phyloP scores from a whole-genome alignment of 2,329 filamentous ascomycete species.

The Leptographium galeiforme region DNA sequence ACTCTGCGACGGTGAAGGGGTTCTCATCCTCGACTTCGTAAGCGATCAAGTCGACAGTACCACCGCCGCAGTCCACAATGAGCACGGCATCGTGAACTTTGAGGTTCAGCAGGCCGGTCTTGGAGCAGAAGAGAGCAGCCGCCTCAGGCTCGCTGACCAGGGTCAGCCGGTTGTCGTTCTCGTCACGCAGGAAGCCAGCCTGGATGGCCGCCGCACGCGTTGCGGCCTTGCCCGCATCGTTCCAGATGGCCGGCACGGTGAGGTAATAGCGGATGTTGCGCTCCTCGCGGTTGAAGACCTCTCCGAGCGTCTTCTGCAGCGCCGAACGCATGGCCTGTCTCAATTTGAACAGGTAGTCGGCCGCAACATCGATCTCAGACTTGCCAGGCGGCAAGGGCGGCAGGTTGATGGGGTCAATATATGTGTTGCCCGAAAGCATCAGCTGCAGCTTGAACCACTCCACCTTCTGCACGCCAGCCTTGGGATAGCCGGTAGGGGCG shows the following conservation, averaged over 20 bases:
- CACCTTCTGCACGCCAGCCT: constrained; percentile 94
- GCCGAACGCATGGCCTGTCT: constrained; percentile 94
- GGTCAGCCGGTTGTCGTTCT: constrained; percentile 93
- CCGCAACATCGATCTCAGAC: constrained; percentile 98
- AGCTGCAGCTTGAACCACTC: constrained; percentile 99
- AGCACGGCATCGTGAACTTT: constrained; percentile 98
- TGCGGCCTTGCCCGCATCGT: constrained; percentile 94
- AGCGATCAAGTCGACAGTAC: constrained; percentile 96
- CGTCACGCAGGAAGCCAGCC: constrained; percentile 88
- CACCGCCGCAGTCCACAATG: constrained; percentile 96
- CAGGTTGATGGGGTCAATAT: constrained; percentile 97
- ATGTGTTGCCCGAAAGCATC: constrained; percentile 97
- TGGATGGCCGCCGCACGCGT: constrained; percentile 93
- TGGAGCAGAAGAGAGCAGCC: constrained; percentile 93
- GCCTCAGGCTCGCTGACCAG: constrained; percentile 94
- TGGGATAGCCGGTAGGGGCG: constrained; percentile 92
- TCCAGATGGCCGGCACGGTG: constrained; percentile 99
- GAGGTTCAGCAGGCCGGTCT: constrained; percentile 87
- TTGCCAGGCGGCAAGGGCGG: constrained; percentile 94
- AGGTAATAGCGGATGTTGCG: constrained; percentile 96
- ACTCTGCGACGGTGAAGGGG: constrained; percentile 93
- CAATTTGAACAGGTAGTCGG: constrained; percentile 96
- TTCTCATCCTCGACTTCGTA: constrained; percentile 98
- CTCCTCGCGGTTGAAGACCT: constrained; percentile 96
- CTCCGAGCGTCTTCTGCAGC: constrained; percentile 88